A percentile compares a stretch with the other conserved stretches of the same genome.
Evolutionary conservation across 2,329 filamentous ascomycete species (phyloP).

Genomic region (Penicillium griseofulvum): DNA sequence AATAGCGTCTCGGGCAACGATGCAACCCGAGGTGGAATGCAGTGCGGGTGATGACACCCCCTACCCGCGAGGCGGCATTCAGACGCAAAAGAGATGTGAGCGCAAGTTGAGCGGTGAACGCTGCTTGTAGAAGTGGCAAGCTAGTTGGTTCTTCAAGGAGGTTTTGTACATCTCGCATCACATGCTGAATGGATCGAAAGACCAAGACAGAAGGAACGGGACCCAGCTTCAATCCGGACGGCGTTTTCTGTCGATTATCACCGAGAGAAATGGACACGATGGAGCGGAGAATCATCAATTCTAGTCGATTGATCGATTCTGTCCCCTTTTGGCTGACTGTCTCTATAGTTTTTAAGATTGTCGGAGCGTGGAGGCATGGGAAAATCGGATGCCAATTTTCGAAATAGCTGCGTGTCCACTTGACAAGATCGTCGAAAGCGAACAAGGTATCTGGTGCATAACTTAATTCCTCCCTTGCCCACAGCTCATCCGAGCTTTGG

Average conservation of each 20-base stretch:
- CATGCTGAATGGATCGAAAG: conserved; percentile 51
- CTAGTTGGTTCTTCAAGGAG: conserved; percentile 50
- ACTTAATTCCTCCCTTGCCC: conserved; percentile 13
- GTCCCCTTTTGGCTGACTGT: conserved; percentile 37
- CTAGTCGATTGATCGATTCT: conserved; percentile 31
- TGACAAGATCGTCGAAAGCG: conserved; percentile 51
- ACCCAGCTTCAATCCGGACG: conserved; percentile 4
- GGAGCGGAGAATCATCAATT: conserved; percentile 48
- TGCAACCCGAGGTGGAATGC: conserved; percentile 60
- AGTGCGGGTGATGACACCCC: conserved; percentile 55
- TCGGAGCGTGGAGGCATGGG: conserved; percentile 56
- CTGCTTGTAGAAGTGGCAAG: conserved; percentile 50
- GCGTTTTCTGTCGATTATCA: conserved; percentile 48
- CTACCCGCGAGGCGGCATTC: conserved; percentile 57
- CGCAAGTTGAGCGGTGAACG: conserved; percentile 55
- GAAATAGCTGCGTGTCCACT: conserved; percentile 56
- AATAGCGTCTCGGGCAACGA: conserved; percentile 54
- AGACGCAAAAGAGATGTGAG: conserved; percentile 56
- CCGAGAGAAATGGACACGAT: conserved; percentile 55
- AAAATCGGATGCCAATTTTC: conserved; percentile 58
- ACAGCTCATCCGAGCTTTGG: conserved; percentile 41
- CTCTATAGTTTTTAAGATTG: conserved; percentile 50
- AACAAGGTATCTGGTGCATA: conserved; percentile 10
- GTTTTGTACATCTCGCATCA: conserved; percentile 50
- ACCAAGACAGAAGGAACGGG: conserved; percentile 47